Base-by-base conservation (phyloP, 2,329 filamentous ascomycete genomes). In the Harringtonia lauricola region DNA sequence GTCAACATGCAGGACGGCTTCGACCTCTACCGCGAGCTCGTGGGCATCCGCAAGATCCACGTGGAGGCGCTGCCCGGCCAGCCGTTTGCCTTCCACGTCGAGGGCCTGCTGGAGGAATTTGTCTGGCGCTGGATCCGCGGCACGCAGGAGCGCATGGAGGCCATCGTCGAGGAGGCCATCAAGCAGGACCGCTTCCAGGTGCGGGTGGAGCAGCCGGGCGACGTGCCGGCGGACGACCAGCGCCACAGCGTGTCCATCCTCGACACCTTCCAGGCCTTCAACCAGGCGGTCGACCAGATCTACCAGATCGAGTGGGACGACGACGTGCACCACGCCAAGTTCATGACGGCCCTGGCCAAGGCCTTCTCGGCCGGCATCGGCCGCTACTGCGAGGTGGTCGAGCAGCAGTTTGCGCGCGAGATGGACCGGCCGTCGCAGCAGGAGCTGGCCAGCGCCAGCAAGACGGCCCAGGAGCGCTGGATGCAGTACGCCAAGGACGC, bases 71-170 rank as follows among this genome's bases (percentile, higher is more conserved):
- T 95, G 17, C 86, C 86, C 0, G 71, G 71, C 51, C 68, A 78
- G 47, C 76, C 79, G 1, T 98, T 96, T 59, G 81, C 81, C 5
- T 95, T 96, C 59, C 80, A 88, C 51, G 76, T 98, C 36, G 92
- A 98, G 62, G 77, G 81, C 35, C 67, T 94, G 15, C 71, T 98
- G 17, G 84, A 89, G 49, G 83, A 86, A 30, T 98, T 96, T 60
- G 92, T 96, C 7, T 96, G 89, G 89, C 80, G 87, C 46, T 98
- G 89, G 89, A 86, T 98, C 49, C 73, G 76, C 43, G 76, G 80
- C 50, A 88, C 87, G 8, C 88, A 96, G 54, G 68, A 69, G 29
- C 87, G 82, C 56, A 81, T 95, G 56, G 71, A 83, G 48, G 79
- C 80, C 21, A 92, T 92, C 68, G 85, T 96, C 33, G 87, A 94